Base-by-base conservation (phyloP, 2,329 filamentous ascomycete genomes). In the Aspergillus jensenii region DNA sequence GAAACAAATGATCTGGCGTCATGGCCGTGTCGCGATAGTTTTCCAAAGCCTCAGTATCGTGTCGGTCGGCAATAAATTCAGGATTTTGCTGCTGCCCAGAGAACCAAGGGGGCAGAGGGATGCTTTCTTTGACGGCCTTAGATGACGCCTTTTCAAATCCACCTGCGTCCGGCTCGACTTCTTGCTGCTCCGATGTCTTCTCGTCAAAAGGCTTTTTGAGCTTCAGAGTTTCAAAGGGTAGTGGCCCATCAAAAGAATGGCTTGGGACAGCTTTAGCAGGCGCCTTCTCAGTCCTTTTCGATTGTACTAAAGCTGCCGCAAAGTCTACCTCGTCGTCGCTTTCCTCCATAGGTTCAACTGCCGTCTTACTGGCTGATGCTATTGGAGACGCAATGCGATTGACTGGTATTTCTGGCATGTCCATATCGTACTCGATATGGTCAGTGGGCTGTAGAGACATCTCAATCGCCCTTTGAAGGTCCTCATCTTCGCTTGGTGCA, bases 151-250 rank as follows among this genome's bases (percentile, higher is more conserved):
- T 84, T 55, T 88, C 83, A 66, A 92, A 91, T 0, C 88, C 89
- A 21, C 88, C 88, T 39, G 84, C 52, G 78, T 77, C 63, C 74
- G 80, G 67, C 78, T 78, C 77, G 77, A 81, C 65, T 79, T 84
- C 72, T 79, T 83, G 71, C 77, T 79, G 14, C 78, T 71, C 11
- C 79, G 73, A 37, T 35, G 64, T 48, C 12, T 66, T 52, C 31
- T 60, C 48, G 37, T 62, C 78, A 1, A 81, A 83, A 2, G 84
- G 87, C 52, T 84, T 87, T 45, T 89, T 86, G 1, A 96, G 81
- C 68, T 91, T 82, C 6, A 88, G 76, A 51, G 83, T 93, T 65
- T 96, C 92, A 68, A 99, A 99, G 0, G 95, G 95, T 5, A 99
- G 75, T 0, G 93, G 91, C 0, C 93, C 93, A 63, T 85, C 85